Base-by-base conservation (phyloP, 2,329 filamentous ascomycete genomes). In the Fusarium sp. region DNA sequence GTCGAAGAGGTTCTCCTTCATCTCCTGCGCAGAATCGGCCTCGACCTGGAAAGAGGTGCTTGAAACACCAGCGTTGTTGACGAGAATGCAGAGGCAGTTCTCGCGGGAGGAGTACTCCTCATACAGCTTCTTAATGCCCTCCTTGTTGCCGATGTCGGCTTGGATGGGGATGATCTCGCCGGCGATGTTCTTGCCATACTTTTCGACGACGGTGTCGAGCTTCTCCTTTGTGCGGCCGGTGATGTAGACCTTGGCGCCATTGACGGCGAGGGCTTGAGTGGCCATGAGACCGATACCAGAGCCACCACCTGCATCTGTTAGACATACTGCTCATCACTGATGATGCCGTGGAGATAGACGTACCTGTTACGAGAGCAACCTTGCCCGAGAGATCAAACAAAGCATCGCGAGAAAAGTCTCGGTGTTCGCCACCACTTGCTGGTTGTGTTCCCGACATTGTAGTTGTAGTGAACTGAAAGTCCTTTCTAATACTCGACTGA, bases 201-300 rank as follows among this genome's bases (percentile, higher is more conserved):
- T 89, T 63, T 91, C 81, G 51, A 89, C 89, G 4, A 89, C 88
- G 38, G 83, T 87, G 24, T 91, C 89, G 54, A 92, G 85, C 77
- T 92, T 91, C 76, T 90, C 90, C 32, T 85, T 83, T 48, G 89
- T 90, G 22, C 89, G 89, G 38, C 92, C 91, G 30, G 89, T 90
- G 71, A 94, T 91, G 84, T 93, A 94, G 11, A 94, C 92, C 71
- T 88, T 92, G 66, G 88, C 89, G 69, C 91, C 91, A 80, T 93
- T 93, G 66, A 85, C 83, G 2, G 92, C 89, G 62, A 92, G 90
- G 12, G 91, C 88, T 74, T 92, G 89, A 6, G 89, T 88, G 48
- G 90, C 90, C 91, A 93, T 93, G 62, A 91, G 86, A 9, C 91
- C 91, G 59, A 93, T 91, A 32, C 90, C 91, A 64, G 91, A 88